Conservation (phyloP, 1,284 basidiomycete genomes). For the Cystobasidiaceae sp. region DNA sequence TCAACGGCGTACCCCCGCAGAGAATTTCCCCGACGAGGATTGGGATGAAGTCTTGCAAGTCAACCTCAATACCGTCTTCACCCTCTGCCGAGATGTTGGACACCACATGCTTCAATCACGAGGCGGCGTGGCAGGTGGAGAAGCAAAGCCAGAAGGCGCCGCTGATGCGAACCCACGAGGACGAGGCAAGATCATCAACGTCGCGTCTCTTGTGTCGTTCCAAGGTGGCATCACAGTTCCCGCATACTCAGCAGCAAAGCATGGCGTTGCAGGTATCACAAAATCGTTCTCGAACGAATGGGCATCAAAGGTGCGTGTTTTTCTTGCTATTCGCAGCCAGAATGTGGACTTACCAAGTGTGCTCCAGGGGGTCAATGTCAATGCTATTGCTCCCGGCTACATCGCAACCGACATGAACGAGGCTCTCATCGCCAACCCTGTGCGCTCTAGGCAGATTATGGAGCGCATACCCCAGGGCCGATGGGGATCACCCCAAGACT, state of each 20-base stretch:
- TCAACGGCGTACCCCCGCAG: slow-evolving; percentile 72
- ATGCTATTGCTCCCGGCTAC: slow-evolving; percentile 84
- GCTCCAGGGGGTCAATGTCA: slow-evolving; percentile 85
- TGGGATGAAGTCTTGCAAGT: slow-evolving; percentile 70
- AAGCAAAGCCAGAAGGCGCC: slow-evolving; percentile 30
- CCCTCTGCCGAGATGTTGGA: slow-evolving; percentile 69
- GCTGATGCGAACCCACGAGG: slow-evolving; percentile 48
- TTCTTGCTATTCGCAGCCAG: no score
- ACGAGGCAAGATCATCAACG: slow-evolving; percentile 75
- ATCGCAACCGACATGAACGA: slow-evolving; percentile 89
- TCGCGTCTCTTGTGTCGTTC: slow-evolving; percentile 70
- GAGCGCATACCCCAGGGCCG: slow-evolving; percentile 75
- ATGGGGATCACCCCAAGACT: slow-evolving; percentile 83
- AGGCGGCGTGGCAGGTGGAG: slow-evolving; percentile 43
- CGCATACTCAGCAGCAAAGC: slow-evolving; percentile 76
- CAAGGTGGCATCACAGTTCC: slow-evolving; percentile 76
- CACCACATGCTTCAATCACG: slow-evolving; percentile 63
- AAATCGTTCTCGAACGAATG: slow-evolving; percentile 59
- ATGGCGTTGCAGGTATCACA: slow-evolving; percentile 39
- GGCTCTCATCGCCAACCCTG: slow-evolving; percentile 65
- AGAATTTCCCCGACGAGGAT: slow-evolving; percentile 74
- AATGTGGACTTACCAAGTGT: no score
- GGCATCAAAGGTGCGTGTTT: slow-evolving; percentile 45
- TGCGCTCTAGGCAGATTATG: slow-evolving; percentile 75
- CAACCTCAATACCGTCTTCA: slow-evolving; percentile 72